Evolutionary conservation across 345 rosid species (phyloP), one percentile per base, ranked within the genome.

Genomic region (Psidium friedrichsthalianum): DNA sequence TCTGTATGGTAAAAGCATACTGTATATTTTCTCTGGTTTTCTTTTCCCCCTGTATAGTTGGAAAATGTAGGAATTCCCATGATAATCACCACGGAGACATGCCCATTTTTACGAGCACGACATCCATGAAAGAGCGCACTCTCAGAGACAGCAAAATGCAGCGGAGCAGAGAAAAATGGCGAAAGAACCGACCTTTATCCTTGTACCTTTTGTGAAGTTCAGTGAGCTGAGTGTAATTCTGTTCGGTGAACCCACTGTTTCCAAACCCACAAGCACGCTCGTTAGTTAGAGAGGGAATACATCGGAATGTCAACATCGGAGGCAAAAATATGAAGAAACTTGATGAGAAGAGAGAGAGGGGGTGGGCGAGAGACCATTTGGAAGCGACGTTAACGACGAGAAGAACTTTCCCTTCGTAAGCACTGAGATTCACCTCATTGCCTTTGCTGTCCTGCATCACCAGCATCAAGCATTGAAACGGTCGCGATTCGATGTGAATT

Each of bases 301-400:
- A 82, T 82, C 57, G 21, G n/a, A 44, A 52, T 25, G 6, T 25
- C 25, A 44, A 47, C 10, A 51, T 18, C 4, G 47, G n/a, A 16
- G 3, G 54, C 4, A 42, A 47, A 40, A 11, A 7, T 27, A 21
- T 82, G 27, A 51, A 47, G 52, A 74, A 47, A 52, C 13, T 18
- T 29, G 83, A 36, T 14, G 36, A 42, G 56, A 51, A 54, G 44
- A 27, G 42, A 74, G 52, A 11, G 52, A 6, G 47, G 6, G 47
- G 5, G 44, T 3, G 3, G 81, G n/a, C n/a, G 58, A 82, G 82
- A 22, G 76, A 96, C 98, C 99, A 96, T 94, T 93, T 95, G 86
- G 99, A 95, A 83, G 99, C 99, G 76, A 96, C 98, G 85, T 96
- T 96, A 82, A 95, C 99, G 36, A 96, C 87, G 82, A 96, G 95